Evolutionary conservation across 2,329 filamentous ascomycete genomes (phyloP), one percentile per base, ranked within the genome.

Genomic region (Pyricularia sp.): DNA sequence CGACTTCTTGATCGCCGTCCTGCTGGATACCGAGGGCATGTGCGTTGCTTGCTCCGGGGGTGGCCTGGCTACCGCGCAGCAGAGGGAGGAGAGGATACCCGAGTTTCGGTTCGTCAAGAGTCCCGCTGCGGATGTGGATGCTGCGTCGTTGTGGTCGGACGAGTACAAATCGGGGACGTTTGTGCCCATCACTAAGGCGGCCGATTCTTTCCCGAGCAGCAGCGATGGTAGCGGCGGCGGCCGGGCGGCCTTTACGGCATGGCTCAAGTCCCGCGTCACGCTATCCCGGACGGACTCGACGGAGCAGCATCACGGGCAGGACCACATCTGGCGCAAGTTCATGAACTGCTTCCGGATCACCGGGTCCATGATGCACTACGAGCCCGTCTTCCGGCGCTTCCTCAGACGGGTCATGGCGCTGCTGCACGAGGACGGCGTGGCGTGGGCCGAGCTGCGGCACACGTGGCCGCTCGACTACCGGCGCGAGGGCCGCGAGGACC

Each of bases 261-360:
- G 93, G 93, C 80, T 97, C 63, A 90, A 88, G 73, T 85, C 83
- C 65, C 86, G 93, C 58, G 91, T 88, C 73, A 89, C 88, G 3
- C 88, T 97, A 69, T 90, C 89, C 0, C 81, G 85, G 20, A 85
- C 87, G 25, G 93, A 97, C 76, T 90, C 89, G 12, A 83, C 94
- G 64, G 85, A 90, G 72, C 92, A 97, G 75, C 90, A 95, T 74
- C 90, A 94, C 73, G 93, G 94, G 2, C 84, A 93, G 20, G 90
- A 95, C 76, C 90, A 90, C 68, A 90, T 97, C 68, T 97, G 94
- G 93, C 81, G 83, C 28, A 94, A 95, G 75, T 97, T 97, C 79
- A 81, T 80, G 66, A 87, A 85, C 64, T 91, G 90, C 71, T 97
- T 97, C 78, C 79, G 84, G 2, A 86, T 94, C 4, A 84, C 94